phyloP scores from a whole-genome alignment of 108 stramenopile genomes.

The Discostella stelligeroides region DNA sequence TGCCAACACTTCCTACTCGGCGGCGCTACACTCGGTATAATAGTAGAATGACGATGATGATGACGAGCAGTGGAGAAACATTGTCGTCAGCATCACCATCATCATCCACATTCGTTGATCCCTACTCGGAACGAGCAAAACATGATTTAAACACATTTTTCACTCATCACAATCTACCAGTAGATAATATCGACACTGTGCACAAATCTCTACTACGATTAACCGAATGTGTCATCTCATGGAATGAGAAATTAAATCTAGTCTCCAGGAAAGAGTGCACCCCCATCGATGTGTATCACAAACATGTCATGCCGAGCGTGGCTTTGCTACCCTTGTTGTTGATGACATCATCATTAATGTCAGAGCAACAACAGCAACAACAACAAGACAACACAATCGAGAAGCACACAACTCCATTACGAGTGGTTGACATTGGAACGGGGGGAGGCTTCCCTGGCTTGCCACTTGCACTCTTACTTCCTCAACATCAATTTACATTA shows the following conservation, averaged over 20 bases:
- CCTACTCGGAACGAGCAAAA: conserved; percentile 34
- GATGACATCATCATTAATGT: neutral
- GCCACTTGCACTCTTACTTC: conserved; percentile 81
- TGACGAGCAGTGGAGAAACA: no score
- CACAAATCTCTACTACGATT: conserved; percentile 60
- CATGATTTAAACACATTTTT: conserved; percentile 26
- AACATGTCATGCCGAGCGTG: conserved; percentile 81
- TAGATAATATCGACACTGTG: conserved; percentile 1
- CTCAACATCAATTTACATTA: conserved; percentile 69
- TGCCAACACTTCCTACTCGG: no score
- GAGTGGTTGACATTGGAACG: conserved; percentile 78
- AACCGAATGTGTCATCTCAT: conserved; percentile 64
- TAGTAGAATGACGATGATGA: no score
- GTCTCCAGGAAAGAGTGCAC: conserved; percentile 79
- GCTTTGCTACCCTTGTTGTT: conserved; percentile 55
- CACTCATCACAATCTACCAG: conserved; percentile 3
- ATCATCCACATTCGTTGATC: conserved; percentile 13
- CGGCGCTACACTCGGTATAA: neutral
- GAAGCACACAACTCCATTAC: neutral
- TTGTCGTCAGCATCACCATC: neutral
- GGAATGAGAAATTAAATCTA: conserved; percentile 88
- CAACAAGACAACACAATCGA: no score
- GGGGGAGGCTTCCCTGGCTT: conserved; percentile 93
- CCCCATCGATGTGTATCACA: conserved; percentile 63
- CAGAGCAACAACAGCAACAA: neutral